Evolutionary conservation across 345 rosid species (phyloP).

Genomic region (Acer campestre): DNA sequence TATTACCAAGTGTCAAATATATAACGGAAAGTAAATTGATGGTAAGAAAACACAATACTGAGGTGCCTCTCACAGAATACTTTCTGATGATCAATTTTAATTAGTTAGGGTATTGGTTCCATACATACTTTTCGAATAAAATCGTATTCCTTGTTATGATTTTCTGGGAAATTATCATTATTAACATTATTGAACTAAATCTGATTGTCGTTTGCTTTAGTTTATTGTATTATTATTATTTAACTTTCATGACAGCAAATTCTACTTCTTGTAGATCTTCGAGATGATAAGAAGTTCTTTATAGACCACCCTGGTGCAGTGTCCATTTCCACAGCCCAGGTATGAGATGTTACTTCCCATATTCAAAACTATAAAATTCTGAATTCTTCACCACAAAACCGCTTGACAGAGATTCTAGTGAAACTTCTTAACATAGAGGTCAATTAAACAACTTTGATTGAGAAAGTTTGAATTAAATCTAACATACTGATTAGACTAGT

Average conservation of each 20-base stretch:
- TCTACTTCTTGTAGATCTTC: constrained; percentile 61
- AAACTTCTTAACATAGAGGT: not conserved
- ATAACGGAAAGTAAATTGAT: not conserved
- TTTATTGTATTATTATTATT: not conserved
- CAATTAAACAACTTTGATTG: not conserved
- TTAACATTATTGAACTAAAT: not conserved
- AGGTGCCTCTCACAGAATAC: not conserved
- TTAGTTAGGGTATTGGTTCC: not conserved
- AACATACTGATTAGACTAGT: not conserved
- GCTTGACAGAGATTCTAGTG: not conserved
- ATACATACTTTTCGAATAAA: not conserved
- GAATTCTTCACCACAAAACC: not conserved
- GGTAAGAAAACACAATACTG: not conserved
- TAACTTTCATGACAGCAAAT: not conserved
- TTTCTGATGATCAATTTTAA: not conserved
- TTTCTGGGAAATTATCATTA: not conserved
- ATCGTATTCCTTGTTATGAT: not conserved
- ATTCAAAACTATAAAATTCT: not conserved
- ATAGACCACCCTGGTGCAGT: constrained; percentile 77
- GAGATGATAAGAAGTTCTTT: constrained; percentile 72
- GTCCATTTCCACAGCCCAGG: constrained; percentile 77
- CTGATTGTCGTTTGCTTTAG: not conserved
- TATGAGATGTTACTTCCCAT: constrained; percentile 25
- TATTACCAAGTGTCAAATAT: not conserved
- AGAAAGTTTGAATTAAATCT: not conserved